Evolutionary conservation across 257 asterid genomes (phyloP).

Genomic region (Solanum piurae): DNA sequence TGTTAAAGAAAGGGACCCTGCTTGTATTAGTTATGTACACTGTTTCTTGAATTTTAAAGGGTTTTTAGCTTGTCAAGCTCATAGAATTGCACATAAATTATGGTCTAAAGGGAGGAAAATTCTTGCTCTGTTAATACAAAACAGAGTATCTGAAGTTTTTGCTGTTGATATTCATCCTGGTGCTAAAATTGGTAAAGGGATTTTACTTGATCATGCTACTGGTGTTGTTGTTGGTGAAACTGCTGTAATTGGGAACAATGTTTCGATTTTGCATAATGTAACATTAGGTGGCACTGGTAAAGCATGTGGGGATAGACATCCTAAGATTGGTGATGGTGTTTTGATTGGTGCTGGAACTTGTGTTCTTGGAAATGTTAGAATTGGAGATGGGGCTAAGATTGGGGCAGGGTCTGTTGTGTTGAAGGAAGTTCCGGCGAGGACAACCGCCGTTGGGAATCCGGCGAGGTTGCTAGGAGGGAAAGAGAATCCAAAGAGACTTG

Average conservation of each 20-base stretch:
- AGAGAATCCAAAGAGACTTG: constrained; percentile 56
- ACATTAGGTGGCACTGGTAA: constrained; percentile 93
- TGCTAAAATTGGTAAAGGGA: constrained; percentile 72
- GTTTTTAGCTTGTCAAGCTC: constrained; percentile 66
- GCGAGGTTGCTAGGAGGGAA: constrained; percentile 77
- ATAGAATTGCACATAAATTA: constrained; percentile 56
- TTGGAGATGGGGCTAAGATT: constrained; percentile 81
- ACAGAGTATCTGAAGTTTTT: constrained; percentile 67
- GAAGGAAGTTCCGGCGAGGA: constrained; percentile 66
- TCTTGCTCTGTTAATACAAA: constrained; percentile 65
- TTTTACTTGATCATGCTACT: constrained; percentile 86
- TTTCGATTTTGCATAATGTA: constrained; percentile 81
- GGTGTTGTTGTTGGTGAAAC: constrained; percentile 87
- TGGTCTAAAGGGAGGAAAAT: constrained; percentile 55
- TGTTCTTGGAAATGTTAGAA: constrained; percentile 68
- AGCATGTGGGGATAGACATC: constrained; percentile 69
- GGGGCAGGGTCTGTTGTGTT: constrained; percentile 93
- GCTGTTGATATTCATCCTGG: constrained; percentile 91
- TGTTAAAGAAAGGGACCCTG: constrained; percentile 82
- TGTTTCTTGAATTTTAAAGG: constrained; percentile 84
- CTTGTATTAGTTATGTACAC: constrained; percentile 73
- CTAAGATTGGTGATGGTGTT: constrained; percentile 82
- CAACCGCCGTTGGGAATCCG: constrained; percentile 90
- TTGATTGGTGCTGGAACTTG: constrained; percentile 91
- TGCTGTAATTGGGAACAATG: constrained; percentile 77